Evolutionary conservation across 2,329 filamentous ascomycete species (phyloP), one percentile per base, ranked within the genome.

Genomic region (Exophiala dermatitidis): DNA sequence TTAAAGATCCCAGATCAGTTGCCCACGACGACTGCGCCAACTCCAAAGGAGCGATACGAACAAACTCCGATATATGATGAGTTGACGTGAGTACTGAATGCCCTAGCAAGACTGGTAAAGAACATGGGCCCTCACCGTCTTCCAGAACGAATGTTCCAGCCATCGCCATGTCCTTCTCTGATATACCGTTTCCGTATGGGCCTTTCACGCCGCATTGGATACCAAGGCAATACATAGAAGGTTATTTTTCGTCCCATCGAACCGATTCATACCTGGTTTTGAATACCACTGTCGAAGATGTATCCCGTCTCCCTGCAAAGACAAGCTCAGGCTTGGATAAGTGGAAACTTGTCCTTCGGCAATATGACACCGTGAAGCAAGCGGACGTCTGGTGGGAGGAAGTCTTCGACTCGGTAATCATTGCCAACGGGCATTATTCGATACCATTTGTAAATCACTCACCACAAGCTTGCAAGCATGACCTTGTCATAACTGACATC

Each of bases 321-420:
- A 60, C 65, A 0, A 38, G 4, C 7, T 38, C 36, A 1, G 10
- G 36, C 5, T 7, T 7, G n/a, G 4, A 8, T 5, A 76, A 77
- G 66, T 84, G 76, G 81, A 71, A 71, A 38, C 60, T 83, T 2
- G 77, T 74, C 1, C 63, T 85, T 28, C 70, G 79, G 10, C 71
- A 71, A 36, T 62, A 67, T 4, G 65, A 60, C 5, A 57, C 32
- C 28, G 59, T 51, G 9, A 49, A 48, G 42, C 69, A 65, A 9
- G 65, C 67, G 38, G 78, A 84, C 60, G 76, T 77, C 54, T 85
- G 82, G 81, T 84, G 81, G 81, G 69, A 68, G 0, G 82, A 85
- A 62, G 69, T 69, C 30, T 84, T 84, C 52, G 82, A 85, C 60
- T 81, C 79, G 0, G 72, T 84, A 0, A 69, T 83, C 0, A 75